Evolutionary conservation across 495 filamentous ascomycete species (phyloP).

Genomic region (Peziza echinospora): DNA sequence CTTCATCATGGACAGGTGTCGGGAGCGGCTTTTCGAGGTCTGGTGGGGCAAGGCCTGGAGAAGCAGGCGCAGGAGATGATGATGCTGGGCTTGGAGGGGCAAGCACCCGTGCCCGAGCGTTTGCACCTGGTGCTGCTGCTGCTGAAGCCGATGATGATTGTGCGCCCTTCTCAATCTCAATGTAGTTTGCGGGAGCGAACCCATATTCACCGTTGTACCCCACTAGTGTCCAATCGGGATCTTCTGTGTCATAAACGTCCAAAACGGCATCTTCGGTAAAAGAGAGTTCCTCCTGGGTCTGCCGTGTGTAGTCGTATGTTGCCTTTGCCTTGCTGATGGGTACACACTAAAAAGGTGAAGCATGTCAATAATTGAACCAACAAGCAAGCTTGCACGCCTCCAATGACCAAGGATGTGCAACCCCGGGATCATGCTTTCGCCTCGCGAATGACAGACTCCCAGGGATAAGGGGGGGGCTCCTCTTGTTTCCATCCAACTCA

Average conservation of each 20-base stretch:
- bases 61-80: conserved; percentile 17
- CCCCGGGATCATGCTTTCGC: too few species aligned
- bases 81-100: background rate
- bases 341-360: conserved; percentile 34
- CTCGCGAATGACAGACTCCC: too few species aligned
- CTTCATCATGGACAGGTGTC: background rate
- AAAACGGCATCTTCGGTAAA: conserved; percentile 77
- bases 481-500: conserved; percentile 37
- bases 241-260: conserved; percentile 67
- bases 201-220: conserved; percentile 70
- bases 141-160: conserved; percentile 13
- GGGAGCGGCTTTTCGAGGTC: background rate
- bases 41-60: background rate
- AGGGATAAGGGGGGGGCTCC: too few species aligned
- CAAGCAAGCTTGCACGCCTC: too few species aligned
- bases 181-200: conserved; percentile 95
- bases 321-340: conserved; percentile 56
- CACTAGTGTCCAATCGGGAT: conserved; percentile 92
- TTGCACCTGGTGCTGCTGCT: conserved; percentile 13
- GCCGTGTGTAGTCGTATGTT: conserved; percentile 85
- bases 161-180: conserved; percentile 36
- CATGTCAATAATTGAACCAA: background rate
- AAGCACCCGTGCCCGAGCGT: conserved; percentile 3
- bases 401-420: too few species aligned
- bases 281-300: conserved; percentile 94